phyloP scores from a whole-genome alignment of 371 early-diverging fungal species.

The Mucor racemosus region DNA sequence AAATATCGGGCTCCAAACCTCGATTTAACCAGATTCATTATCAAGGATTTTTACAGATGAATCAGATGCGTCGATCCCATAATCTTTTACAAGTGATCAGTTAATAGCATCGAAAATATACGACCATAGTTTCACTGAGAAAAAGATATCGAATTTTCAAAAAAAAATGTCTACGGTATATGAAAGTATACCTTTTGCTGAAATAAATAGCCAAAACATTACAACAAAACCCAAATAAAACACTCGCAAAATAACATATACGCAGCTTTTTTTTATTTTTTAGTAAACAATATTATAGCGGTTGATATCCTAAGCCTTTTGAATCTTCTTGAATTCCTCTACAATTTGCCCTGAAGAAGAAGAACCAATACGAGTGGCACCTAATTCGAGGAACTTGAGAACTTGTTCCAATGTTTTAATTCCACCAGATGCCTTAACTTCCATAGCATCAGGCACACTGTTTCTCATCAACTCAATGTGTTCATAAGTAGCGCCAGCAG shows the following conservation, averaged over 20 bases:
- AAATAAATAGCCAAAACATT: too few relatives aligned
- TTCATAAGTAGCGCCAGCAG: slow-evolving; percentile 60
- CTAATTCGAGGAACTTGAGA: slow-evolving; percentile 58
- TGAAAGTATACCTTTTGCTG: too few relatives aligned
- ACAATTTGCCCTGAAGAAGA: slow-evolving; percentile 65
- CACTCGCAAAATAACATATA: too few relatives aligned
- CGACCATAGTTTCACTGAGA: too few relatives aligned
- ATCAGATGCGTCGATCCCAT: too few relatives aligned
- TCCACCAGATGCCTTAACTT: slow-evolving; percentile 73
- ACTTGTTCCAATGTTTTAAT: slow-evolving; percentile 67
- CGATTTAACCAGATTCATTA: too few relatives aligned
- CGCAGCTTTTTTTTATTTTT: not conserved
- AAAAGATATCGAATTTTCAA: too few relatives aligned
- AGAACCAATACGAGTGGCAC: slow-evolving; percentile 66
- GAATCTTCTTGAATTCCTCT: slow-evolving; percentile 54
- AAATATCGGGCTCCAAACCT: not conserved
- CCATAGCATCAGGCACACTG: slow-evolving; percentile 45
- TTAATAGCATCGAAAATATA: too few relatives aligned
- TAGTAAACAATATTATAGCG: not conserved
- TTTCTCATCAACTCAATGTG: slow-evolving; percentile 64
- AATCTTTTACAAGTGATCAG: too few relatives aligned
- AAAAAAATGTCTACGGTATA: too few relatives aligned
- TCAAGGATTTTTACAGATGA: too few relatives aligned
- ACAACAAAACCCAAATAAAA: too few relatives aligned
- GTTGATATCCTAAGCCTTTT: slow-evolving; percentile 4